Evolutionary conservation across 331 rosid genomes (phyloP), one percentile per base, ranked within the genome.

Genomic region (Pyrus hybrid): DNA sequence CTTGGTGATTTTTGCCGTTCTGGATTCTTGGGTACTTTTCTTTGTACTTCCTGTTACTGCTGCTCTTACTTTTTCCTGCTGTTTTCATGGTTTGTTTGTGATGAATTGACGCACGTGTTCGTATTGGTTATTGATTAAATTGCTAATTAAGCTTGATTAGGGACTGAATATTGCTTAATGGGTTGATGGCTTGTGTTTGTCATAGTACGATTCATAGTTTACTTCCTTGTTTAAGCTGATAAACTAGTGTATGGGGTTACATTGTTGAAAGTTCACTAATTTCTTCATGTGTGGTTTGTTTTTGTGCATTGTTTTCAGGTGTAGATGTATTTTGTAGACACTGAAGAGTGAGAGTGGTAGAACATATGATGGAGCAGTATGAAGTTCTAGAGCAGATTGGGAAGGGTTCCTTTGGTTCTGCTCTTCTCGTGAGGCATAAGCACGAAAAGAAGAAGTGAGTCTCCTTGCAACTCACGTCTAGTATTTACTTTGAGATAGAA

Each of bases 401-500:
- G 63, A 84, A 84, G 75, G 87, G 87, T n/a, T 84, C 87, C 22
- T 84, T 84, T 73, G 87, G 84, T 41, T 84, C 87, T 18, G 87
- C 87, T 16, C 84, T 84, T 45, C 87, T 84, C 43, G 84, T 84
- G 66, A 74, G 72, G 84, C 87, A 84, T 54, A 84, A 70, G 79
- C 84, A 76, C 67, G 87, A 84, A 84, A 80, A 73, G 22, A 84
- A 84, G 80, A 84, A 77, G 87, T 73, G 75, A 69, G 84, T 22
- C 2, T 30, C 5, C 23, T 29, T 61, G 28, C 20, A 21, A 26
- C 23, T 51, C 18, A 18, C n/a, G n/a, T 17, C 6, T 67, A 23
- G 14, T 23, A 13, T 21, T 23, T 14, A 21, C 12, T 60, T 3
- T 68, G 32, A 54, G 67, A 16, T 7, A 25, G 35, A 7, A 14